Conservation (phyloP, 257 asterid species). For the Thymus quinquecostatus region DNA sequence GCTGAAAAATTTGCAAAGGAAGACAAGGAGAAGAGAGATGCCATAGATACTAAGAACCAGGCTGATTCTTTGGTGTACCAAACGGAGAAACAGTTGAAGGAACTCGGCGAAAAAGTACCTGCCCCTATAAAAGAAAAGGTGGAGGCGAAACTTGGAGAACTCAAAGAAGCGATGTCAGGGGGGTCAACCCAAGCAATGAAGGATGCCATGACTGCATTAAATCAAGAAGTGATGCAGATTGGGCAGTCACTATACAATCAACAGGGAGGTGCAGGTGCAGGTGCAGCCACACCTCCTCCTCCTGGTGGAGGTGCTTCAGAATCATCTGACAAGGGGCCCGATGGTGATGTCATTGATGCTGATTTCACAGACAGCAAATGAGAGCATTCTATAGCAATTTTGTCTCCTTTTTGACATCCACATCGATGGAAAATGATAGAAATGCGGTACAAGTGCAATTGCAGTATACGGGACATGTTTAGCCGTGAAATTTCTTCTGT, state of each 20-base stretch:
- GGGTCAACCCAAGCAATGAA: conserved; percentile 83
- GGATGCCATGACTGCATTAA: conserved; percentile 90
- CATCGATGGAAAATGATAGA: too few relatives aligned
- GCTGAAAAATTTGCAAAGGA: conserved; percentile 93
- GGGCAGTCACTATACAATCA: conserved; percentile 95
- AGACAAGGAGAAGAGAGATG: conserved; percentile 98
- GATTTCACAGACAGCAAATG: conserved; percentile 95
- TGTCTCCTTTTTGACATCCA: background rate
- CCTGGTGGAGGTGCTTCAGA: conserved; percentile 61
- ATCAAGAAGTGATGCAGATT: conserved; percentile 98
- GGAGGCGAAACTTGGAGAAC: conserved; percentile 93
- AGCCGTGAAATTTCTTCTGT: too few relatives aligned
- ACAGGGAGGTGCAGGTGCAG: conserved; percentile 76
- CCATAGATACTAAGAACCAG: conserved; percentile 93
- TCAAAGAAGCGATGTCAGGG: conserved; percentile 78
- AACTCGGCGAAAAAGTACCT: conserved; percentile 96
- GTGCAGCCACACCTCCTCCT: conserved; percentile 54
- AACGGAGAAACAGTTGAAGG: conserved; percentile 96
- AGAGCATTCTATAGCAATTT: conserved; percentile 19
- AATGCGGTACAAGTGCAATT: too few relatives aligned
- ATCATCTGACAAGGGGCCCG: conserved; percentile 76
- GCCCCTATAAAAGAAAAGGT: conserved; percentile 85
- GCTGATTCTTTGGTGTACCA: conserved; percentile 96
- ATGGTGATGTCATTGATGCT: conserved; percentile 95
- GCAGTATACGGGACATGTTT: too few relatives aligned